Conservation (phyloP, 2,329 filamentous ascomycete genomes). For the Bertia moriformis region DNA sequence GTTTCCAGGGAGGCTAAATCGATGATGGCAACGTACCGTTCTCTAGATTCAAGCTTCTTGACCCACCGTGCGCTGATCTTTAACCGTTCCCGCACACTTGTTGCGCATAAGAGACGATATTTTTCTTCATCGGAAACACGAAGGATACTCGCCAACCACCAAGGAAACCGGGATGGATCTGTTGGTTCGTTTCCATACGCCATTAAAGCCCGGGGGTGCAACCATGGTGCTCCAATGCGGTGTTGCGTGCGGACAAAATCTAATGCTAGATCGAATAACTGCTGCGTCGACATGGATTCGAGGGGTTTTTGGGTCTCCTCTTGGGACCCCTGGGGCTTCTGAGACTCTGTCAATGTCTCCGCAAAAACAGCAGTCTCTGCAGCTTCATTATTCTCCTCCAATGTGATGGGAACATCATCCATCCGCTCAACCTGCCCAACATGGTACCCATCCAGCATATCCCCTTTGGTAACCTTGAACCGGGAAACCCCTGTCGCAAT, state of each 20-base stretch:
- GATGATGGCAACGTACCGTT: constrained; percentile 42
- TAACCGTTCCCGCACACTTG: constrained; percentile 64
- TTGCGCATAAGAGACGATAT: constrained; percentile 59
- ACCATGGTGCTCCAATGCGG: constrained; percentile 56
- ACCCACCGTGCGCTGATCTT: constrained; percentile 78
- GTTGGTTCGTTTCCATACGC: constrained; percentile 66
- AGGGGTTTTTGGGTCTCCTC: constrained; percentile 16
- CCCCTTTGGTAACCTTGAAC: constrained; percentile 56
- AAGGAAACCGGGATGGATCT: constrained; percentile 67
- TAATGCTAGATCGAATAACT: constrained; percentile 49
- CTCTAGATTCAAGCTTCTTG: constrained; percentile 50
- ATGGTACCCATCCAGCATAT: constrained; percentile 60
- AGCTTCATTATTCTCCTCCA: constrained; percentile 66
- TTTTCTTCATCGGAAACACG: constrained; percentile 68
- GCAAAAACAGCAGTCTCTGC: constrained; percentile 34
- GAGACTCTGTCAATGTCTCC: constrained; percentile 11
- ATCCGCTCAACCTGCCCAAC: constrained; percentile 64
- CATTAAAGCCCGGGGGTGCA: constrained; percentile 55
- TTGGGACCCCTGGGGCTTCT: constrained; percentile 2
- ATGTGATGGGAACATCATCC: constrained; percentile 67
- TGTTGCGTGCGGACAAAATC: constrained; percentile 59
- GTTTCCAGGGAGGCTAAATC: background rate
- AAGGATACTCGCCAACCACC: constrained; percentile 77
- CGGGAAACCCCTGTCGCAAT: constrained; percentile 65
- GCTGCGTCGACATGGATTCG: constrained; percentile 51